Conservation (phyloP, 768 basidiomycete species). For the Lactifluus hygrophoroides region DNA sequence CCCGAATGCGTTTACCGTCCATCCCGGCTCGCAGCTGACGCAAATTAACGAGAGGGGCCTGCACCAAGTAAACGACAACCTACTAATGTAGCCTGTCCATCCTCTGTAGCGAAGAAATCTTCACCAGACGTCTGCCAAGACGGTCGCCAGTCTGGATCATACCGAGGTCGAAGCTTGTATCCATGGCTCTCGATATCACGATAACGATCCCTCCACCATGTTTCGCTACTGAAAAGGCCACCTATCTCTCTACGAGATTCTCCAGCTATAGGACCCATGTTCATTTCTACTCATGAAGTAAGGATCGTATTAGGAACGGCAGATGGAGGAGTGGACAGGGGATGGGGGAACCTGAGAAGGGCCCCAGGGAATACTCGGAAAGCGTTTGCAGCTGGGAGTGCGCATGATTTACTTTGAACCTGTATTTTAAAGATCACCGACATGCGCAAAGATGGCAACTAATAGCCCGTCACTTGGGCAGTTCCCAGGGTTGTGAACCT, state of each 20-base stretch:
- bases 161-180: constrained; percentile 11
- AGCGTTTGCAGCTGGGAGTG: too few relatives aligned
- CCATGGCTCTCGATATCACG: constrained; percentile 2
- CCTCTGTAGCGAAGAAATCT: constrained; percentile 4
- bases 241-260: neutral
- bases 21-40: constrained; percentile 8
- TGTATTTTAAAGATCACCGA: too few relatives aligned
- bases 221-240: constrained; percentile 1
- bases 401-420: too few relatives aligned
- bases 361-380: too few relatives aligned
- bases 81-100: constrained; percentile 7
- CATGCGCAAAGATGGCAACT: too few relatives aligned
- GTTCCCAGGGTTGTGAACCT: too few relatives aligned
- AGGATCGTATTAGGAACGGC: neutral
- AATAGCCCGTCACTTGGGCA: too few relatives aligned
- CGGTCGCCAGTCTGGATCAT: constrained; percentile 3
- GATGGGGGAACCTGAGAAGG: too few relatives aligned
- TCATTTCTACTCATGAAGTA: too few relatives aligned
- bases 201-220: constrained; percentile 12
- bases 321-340: neutral
- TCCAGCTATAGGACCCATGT: neutral
- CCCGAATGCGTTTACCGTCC: constrained; percentile 17
- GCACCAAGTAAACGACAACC: neutral
- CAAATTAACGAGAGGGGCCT: neutral
- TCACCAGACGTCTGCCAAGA: constrained; percentile 1